A percentile compares a stretch with the other conserved stretches of the same genome.
These are phyloP conservation scores for Penicillium sp. DNA, from an alignment of 2,329 filamentous ascomycete species.

Conservation along the genomic window DNA sequence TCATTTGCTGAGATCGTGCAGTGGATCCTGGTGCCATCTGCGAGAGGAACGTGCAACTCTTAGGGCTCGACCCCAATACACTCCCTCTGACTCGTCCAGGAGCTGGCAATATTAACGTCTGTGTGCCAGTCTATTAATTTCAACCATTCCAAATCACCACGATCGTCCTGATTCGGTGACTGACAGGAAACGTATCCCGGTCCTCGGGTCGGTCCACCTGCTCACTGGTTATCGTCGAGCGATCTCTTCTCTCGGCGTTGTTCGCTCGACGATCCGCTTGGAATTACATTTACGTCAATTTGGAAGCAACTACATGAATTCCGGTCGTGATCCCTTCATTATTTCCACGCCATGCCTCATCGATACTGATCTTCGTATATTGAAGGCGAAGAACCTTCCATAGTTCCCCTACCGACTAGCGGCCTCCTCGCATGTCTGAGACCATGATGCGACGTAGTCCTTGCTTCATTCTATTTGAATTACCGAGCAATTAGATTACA, in stretches of 20 bases:
- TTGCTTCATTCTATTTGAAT: conserved; percentile 31
- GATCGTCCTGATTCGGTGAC: conserved; percentile 15
- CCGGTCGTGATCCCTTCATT: neutral
- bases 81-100: conserved; percentile 13
- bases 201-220: conserved; percentile 20
- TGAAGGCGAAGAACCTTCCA: neutral
- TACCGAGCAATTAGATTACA: conserved; percentile 8
- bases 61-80: conserved; percentile 11
- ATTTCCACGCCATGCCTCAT: neutral
- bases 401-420: neutral
- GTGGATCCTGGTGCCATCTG: neutral
- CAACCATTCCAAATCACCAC: conserved; percentile 19
- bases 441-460: conserved; percentile 19
- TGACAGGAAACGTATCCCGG: conserved; percentile 25
- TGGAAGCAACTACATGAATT: neutral
- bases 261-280: neutral
- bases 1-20: neutral
- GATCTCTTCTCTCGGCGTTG: conserved; percentile 8
- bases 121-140: conserved; percentile 12
- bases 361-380: neutral
- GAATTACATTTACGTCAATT: neutral
- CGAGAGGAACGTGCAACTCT: conserved; percentile 17
- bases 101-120: conserved; percentile 15
- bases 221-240: conserved; percentile 17
- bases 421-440: conserved; percentile 24